A percentile compares a stretch with the other conserved stretches of the same genome.
Evolutionary conservation across 768 basidiomycete species (phyloP).

Genomic region (Naematelia encephala): DNA sequence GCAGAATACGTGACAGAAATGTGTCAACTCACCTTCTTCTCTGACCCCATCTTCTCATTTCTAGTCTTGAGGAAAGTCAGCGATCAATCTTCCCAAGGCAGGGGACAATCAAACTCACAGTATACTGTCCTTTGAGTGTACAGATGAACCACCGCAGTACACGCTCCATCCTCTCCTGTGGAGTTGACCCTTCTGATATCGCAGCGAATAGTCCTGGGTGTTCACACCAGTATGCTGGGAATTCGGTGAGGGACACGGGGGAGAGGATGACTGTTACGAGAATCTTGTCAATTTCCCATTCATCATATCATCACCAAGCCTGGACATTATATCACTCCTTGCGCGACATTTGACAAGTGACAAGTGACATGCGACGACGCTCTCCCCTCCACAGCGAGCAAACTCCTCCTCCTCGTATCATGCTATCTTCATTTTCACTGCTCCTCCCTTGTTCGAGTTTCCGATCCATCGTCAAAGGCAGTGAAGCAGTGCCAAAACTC

Average conservation of each 20-base stretch:
- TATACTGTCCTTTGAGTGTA: slow-evolving; percentile 82
- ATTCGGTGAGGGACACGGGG: slow-evolving; percentile 85
- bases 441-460: too few species aligned
- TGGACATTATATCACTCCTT: too few species aligned
- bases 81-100: neutral
- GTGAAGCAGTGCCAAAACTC: neutral
- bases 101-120: slow-evolving; percentile 29
- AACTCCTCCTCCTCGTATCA: neutral
- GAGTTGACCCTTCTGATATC: slow-evolving; percentile 71
- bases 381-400: neutral
- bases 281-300: neutral
- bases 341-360: too few species aligned
- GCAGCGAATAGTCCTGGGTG: slow-evolving; percentile 82
- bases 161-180: slow-evolving; percentile 69
- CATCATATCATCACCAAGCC: neutral
- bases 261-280: slow-evolving; percentile 79
- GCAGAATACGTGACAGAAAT: slow-evolving; percentile 18
- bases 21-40: slow-evolving; percentile 85
- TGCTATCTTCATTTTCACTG: neutral
- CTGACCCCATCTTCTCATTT: slow-evolving; percentile 91
- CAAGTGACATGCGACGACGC: too few species aligned
- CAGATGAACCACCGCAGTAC: slow-evolving; percentile 97
- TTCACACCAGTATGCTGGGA: slow-evolving; percentile 97
- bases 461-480: neutral
- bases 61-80: slow-evolving; percentile 58